Evolutionary conservation across 1,284 basidiomycete species (phyloP).

Genomic region (Malassezia yamatoensis): DNA sequence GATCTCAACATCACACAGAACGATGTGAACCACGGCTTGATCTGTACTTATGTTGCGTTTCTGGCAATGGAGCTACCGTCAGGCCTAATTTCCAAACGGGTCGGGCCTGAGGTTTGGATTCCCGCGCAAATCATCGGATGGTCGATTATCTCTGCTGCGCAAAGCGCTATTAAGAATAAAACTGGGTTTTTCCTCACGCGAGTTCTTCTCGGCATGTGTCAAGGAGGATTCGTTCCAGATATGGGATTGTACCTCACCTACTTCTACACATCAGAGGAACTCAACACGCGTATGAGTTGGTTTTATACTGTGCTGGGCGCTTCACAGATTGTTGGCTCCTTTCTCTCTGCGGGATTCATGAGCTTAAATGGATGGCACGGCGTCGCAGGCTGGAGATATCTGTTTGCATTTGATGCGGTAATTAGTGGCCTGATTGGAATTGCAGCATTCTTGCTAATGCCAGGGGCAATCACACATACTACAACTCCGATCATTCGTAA

Average conservation of each 20-base stretch:
- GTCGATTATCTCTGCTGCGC: conserved; percentile 19
- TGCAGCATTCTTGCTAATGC: conserved; percentile 20
- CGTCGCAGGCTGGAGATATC: conserved; percentile 24
- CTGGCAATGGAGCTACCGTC: conserved; percentile 30
- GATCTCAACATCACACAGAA: conserved; percentile 30
- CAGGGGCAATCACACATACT: conserved; percentile 22
- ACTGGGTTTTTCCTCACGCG: conserved; percentile 26
- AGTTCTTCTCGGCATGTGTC: conserved; percentile 39
- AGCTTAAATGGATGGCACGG: conserved; percentile 22
- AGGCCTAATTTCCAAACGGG: conserved; percentile 28
- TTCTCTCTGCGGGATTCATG: conserved; percentile 26
- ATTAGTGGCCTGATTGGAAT: conserved; percentile 19
- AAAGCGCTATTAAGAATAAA: conserved; percentile 16
- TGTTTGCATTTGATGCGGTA: conserved; percentile 24
- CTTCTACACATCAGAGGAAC: conserved; percentile 46
- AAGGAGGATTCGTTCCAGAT: conserved; percentile 54
- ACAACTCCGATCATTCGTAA: conserved; percentile 49
- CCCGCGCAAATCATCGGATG: conserved; percentile 27
- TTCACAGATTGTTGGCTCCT: conserved; percentile 21
- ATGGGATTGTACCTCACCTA: conserved; percentile 49
- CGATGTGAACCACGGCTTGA: conserved; percentile 34
- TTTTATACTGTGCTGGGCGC: conserved; percentile 51
- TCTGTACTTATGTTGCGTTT: conserved; percentile 23
- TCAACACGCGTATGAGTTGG: conserved; percentile 59
- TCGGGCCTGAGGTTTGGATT: conserved; percentile 32